Evolutionary conservation across 192 early-diverging fungal genomes (phyloP).

Genomic region (Umbelopsis ramanniana): DNA sequence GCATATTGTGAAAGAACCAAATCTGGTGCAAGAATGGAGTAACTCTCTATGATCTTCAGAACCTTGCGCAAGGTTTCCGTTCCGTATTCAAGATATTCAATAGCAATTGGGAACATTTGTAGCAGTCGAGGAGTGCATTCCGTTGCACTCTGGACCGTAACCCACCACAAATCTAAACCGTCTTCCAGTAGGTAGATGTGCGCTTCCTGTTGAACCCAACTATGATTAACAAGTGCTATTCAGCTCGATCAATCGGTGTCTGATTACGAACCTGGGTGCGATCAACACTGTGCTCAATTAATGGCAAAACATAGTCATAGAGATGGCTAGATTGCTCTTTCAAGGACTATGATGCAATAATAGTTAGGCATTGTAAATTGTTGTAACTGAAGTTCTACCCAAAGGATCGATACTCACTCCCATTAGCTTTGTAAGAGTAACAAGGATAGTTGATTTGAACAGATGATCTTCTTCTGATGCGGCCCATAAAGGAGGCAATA

Average conservation of each 20-base stretch:
- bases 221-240: not conserved
- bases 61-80: slow-evolving; percentile 76
- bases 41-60: slow-evolving; percentile 87
- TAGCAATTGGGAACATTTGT: slow-evolving; percentile 62
- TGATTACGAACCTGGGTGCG: slow-evolving; percentile 50
- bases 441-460: slow-evolving; percentile 80
- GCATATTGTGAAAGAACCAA: slow-evolving; percentile 18
- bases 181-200: slow-evolving; percentile 91
- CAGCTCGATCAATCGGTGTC: too few relatives aligned
- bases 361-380: slow-evolving; percentile 2
- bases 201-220: slow-evolving; percentile 44
- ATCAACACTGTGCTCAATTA: slow-evolving; percentile 78
- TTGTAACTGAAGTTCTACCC: too few relatives aligned
- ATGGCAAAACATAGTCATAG: slow-evolving; percentile 74
- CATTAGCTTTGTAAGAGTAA: slow-evolving; percentile 78
- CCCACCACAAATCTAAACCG: slow-evolving; percentile 88
- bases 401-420: slow-evolving; percentile 37
- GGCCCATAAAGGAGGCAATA: slow-evolving; percentile 85
- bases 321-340: slow-evolving; percentile 71
- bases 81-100: slow-evolving; percentile 71
- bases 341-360: slow-evolving; percentile 54
- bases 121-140: slow-evolving; percentile 55
- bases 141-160: slow-evolving; percentile 73
- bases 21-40: slow-evolving; percentile 69
- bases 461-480: slow-evolving; percentile 74